Evolutionary conservation across 192 early-diverging fungal genomes (phyloP), one percentile per base, ranked within the genome.

Genomic region (Geosiphon pyriformis): DNA sequence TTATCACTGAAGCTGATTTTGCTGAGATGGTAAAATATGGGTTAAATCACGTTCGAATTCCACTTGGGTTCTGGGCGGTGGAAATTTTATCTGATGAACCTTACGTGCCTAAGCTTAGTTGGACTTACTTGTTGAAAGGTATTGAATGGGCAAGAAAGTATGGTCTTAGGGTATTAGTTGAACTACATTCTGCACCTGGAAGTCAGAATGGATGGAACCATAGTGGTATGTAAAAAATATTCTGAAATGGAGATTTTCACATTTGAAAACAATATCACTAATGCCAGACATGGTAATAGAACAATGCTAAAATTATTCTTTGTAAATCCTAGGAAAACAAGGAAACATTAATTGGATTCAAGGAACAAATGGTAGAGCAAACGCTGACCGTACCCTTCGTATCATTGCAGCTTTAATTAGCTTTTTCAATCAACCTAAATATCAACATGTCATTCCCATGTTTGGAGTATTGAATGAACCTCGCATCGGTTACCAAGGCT

Each of bases 161-260:
- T 59, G 77, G 81, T 4, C 68, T 90, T 49, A 78, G 87, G 20
- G 86, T 88, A 30, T 80, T 86, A 64, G 69, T 90, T 0, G 87
- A 90, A 37, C 61, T 90, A n/a, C 87, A 90, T 56, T 81, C 79
- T 0, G 83, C 82, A 0, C 88, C 88, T 26, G 88, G 88, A 10
- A 87, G 85, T 23, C 88, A 90, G 60, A 90, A 90, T 65, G 87
- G 87, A 1, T 87, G 82, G 82, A 81, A 81, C 50, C 80, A 79
- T 54, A 79, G 77, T 11, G 80, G 80, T 25, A 42, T 42, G 37
- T 42, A 42, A 42, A 10, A n/a, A n/a, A n/a, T n/a, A n/a, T n/a
- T n/a, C n/a, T n/a, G n/a, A n/a, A n/a, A n/a, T n/a, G n/a, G n/a
- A n/a, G n/a, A n/a, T n/a, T n/a, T n/a, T n/a, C n/a, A n/a, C n/a